Conservation (phyloP, 306 rosid genomes). For the Datisca glomerata region DNA sequence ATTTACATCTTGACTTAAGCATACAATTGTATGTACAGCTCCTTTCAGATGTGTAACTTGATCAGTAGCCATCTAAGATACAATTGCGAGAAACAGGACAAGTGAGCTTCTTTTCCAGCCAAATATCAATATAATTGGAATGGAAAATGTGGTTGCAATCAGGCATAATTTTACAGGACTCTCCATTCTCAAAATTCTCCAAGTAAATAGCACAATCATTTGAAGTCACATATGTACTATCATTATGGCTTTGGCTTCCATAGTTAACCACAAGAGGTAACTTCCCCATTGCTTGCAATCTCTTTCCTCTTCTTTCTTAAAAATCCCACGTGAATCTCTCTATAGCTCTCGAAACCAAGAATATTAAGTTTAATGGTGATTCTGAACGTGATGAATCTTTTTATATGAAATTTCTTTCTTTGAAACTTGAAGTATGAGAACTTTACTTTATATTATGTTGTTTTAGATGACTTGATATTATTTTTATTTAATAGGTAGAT, state of each 20-base stretch:
- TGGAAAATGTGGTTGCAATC: too few relatives aligned
- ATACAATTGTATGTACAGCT: too few relatives aligned
- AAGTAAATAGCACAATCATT: slow-evolving; percentile 42
- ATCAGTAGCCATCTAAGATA: slow-evolving; percentile 3
- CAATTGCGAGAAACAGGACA: slow-evolving; percentile 29
- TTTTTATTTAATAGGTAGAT: too few relatives aligned
- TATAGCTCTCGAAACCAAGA: slow-evolving; percentile 9
- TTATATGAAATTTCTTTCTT: too few relatives aligned
- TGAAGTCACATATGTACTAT: slow-evolving; percentile 5
- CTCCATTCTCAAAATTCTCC: slow-evolving; percentile 37
- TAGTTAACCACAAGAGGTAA: slow-evolving; percentile 36
- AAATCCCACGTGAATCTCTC: slow-evolving; percentile 7
- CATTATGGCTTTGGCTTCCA: slow-evolving; percentile 21
- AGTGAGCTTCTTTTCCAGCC: slow-evolving; percentile 36
- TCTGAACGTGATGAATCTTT: too few relatives aligned
- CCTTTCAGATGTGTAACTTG: too few relatives aligned
- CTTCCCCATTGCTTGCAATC: slow-evolving; percentile 28
- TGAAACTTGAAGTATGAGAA: too few relatives aligned
- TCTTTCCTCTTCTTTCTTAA: slow-evolving; percentile 21
- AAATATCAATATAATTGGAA: slow-evolving; percentile 37
- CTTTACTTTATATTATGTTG: too few relatives aligned
- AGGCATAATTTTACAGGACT: slow-evolving; percentile 48
- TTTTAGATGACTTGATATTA: too few relatives aligned
- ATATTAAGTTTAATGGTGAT: too few relatives aligned
- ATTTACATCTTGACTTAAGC: too few relatives aligned